A percentile compares a stretch with the other conserved stretches of the same genome.
These are phyloP conservation scores for Yamadazyma triangularis DNA, from an alignment of 1,139 yeast species.

Conservation along the genomic window DNA sequence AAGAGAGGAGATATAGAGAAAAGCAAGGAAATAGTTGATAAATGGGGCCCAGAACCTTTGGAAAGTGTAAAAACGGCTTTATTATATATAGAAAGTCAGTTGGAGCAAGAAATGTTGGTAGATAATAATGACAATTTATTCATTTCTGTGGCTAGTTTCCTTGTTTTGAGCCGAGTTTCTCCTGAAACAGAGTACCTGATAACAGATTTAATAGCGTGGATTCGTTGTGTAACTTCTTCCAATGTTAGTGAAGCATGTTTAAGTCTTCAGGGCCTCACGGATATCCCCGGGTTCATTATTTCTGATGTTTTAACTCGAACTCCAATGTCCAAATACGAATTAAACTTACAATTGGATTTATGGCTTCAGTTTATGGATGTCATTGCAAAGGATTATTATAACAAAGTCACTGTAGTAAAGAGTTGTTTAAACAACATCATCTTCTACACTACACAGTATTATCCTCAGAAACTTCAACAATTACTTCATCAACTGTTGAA, in stretches of 20 bases:
- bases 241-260: conserved; percentile 25
- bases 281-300: conserved; percentile 35
- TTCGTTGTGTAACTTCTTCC: conserved; percentile 21
- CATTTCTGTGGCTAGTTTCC: too few species aligned
- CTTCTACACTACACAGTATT: conserved; percentile 22
- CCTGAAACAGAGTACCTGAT: too few species aligned
- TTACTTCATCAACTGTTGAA: conserved; percentile 10
- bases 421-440: conserved; percentile 22
- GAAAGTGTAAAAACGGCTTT: too few species aligned
- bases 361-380: conserved; percentile 23
- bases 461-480: conserved; percentile 16
- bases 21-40: too few species aligned
- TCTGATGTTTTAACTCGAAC: conserved; percentile 33
- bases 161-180: too few species aligned
- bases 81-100: too few species aligned
- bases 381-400: conserved; percentile 15
- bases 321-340: conserved; percentile 29
- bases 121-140: too few species aligned
- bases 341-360: conserved; percentile 31
- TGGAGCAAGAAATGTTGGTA: too few species aligned
- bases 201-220: too few species aligned
- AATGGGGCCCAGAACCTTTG: too few species aligned
- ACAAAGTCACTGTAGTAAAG: conserved; percentile 16
- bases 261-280: conserved; percentile 18
- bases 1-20: too few species aligned